phyloP scores from a whole-genome alignment of 2,329 filamentous ascomycete genomes.

The Pyrenochaeta sp. region DNA sequence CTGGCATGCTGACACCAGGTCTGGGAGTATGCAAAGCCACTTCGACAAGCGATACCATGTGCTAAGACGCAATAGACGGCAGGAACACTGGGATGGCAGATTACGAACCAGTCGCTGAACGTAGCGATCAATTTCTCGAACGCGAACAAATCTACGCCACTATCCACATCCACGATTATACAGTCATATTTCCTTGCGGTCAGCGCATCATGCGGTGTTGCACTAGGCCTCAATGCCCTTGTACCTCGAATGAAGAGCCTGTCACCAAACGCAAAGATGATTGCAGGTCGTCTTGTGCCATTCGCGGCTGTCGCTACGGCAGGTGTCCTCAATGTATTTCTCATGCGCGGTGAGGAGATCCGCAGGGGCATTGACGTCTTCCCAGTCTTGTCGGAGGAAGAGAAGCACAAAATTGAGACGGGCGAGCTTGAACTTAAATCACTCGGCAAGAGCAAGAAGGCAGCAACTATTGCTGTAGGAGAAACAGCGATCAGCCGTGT shows the following conservation, averaged over 20 bases:
- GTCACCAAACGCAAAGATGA: constrained; percentile 75
- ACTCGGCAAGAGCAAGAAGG: constrained; percentile 86
- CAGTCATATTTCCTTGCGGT: constrained; percentile 94
- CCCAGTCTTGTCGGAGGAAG: constrained; percentile 76
- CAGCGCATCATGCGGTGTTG: constrained; percentile 90
- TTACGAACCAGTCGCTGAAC: constrained; percentile 96
- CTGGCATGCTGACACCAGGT: constrained; percentile 94
- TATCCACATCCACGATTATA: constrained; percentile 80
- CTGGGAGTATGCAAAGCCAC: constrained; percentile 65
- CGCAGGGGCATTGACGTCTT: constrained; percentile 91
- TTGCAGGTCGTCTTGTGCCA: constrained; percentile 87
- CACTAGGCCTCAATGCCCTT: constrained; percentile 87
- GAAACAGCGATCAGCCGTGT: constrained; percentile 94
- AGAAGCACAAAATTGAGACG: constrained; percentile 72
- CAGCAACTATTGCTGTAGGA: constrained; percentile 86
- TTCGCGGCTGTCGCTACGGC: constrained; percentile 95
- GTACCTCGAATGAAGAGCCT: constrained; percentile 84
- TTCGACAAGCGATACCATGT: constrained; percentile 1
- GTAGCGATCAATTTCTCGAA: constrained; percentile 98
- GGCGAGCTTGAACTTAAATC: constrained; percentile 67
- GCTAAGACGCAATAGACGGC: constrained; percentile 65
- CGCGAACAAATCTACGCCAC: constrained; percentile 94
- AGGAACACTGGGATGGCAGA: constrained; percentile 92
- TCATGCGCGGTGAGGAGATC: constrained; percentile 98
- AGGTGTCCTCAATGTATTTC: constrained; percentile 91